A percentile compares a stretch with the other conserved stretches of the same genome.
Evolutionary conservation across 2,329 filamentous ascomycete genomes (phyloP).

Genomic region (Aspergillus candidus): DNA sequence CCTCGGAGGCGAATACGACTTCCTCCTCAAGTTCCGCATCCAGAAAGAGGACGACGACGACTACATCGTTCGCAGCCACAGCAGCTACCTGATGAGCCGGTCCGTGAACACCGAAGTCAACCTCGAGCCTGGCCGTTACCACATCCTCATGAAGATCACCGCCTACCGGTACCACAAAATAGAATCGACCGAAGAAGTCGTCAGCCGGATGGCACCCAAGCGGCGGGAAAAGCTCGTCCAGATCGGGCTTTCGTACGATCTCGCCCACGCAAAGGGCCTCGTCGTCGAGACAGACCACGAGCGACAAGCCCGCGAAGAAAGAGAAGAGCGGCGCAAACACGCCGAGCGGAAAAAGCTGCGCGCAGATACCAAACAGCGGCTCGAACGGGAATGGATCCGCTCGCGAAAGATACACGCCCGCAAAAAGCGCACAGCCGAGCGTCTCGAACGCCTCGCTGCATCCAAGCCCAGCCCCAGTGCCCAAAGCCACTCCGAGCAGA

Average conservation of each 20-base stretch:
- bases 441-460: constrained; percentile 9
- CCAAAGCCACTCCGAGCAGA: constrained; percentile 4
- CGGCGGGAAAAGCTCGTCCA: constrained; percentile 63
- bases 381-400: constrained; percentile 37
- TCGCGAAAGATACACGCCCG: constrained; percentile 32
- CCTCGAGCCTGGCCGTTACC: constrained; percentile 68
- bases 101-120: constrained; percentile 72
- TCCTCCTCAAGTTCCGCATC: constrained; percentile 53
- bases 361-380: constrained; percentile 33
- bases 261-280: constrained; percentile 42
- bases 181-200: constrained; percentile 59
- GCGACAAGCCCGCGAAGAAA: constrained; percentile 29
- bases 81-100: constrained; percentile 58
- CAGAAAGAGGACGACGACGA: constrained; percentile 56
- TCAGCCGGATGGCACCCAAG: constrained; percentile 57
- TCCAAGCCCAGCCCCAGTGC: too few relatives aligned
- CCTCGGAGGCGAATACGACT: constrained; percentile 52
- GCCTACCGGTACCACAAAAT: constrained; percentile 52
- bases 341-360: constrained; percentile 32
- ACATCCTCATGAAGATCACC: constrained; percentile 67
- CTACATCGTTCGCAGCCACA: constrained; percentile 53
- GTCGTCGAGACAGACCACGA: constrained; percentile 35
- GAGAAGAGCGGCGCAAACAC: constrained; percentile 29
- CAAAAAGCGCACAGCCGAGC: constrained; percentile 25
- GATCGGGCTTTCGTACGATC: constrained; percentile 42